These are phyloP conservation scores for Leccinum subgranulosum DNA, from an alignment of 768 basidiomycete species.

Conservation along the genomic window DNA sequence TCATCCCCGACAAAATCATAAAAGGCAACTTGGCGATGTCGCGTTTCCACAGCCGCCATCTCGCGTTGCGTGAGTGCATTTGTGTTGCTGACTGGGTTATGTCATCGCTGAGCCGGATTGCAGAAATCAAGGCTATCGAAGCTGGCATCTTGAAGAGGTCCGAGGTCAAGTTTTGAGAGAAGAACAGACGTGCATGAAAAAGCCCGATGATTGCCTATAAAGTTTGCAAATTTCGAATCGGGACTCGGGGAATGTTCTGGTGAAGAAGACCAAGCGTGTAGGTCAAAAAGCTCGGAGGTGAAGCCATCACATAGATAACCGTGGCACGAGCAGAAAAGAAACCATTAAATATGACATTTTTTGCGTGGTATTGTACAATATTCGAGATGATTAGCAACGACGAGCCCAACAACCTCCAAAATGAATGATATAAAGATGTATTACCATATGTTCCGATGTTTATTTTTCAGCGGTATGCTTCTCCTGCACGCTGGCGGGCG, in stretches of 20 bases:
- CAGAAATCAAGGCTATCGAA: slow-evolving; percentile 32
- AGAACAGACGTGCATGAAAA: neutral
- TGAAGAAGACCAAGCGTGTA: neutral
- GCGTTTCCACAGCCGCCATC: slow-evolving; percentile 30
- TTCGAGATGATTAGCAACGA: neutral
- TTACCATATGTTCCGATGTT: neutral
- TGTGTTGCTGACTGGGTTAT: neutral
- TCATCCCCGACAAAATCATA: neutral
- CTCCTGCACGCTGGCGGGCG: slow-evolving; percentile 7
- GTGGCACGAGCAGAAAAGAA: neutral
- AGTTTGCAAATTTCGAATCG: neutral
- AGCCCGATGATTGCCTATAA: neutral
- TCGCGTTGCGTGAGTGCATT: slow-evolving; percentile 28
- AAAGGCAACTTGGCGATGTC: slow-evolving; percentile 24
- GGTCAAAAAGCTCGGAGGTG: neutral
- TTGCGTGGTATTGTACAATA: slow-evolving; percentile 7
- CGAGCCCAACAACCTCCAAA: neutral
- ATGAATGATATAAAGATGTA: neutral
- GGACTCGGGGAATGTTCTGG: neutral
- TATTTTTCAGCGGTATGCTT: slow-evolving; percentile 3
- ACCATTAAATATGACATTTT: neutral
- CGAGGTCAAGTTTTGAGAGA: slow-evolving; percentile 17
- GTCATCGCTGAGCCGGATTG: neutral
- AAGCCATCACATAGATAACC: neutral
- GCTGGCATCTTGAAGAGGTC: slow-evolving; percentile 24